phyloP scores from a whole-genome alignment of 148 eudicot genomes.

The Cornus controversa region DNA sequence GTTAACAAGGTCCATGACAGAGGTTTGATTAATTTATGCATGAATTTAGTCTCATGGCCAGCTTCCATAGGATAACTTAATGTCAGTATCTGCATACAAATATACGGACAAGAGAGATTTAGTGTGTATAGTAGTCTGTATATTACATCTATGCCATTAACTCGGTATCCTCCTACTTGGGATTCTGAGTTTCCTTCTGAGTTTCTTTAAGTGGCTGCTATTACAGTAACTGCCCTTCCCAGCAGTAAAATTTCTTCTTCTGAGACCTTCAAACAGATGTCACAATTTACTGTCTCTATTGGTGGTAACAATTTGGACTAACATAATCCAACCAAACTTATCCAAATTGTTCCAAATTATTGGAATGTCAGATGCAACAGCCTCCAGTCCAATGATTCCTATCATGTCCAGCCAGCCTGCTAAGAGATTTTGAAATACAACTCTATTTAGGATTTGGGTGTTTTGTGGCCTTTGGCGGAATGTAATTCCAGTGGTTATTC shows the following conservation, averaged over 20 bases:
- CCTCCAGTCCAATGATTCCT: too few relatives aligned
- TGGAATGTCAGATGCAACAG: background rate
- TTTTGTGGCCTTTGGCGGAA: too few relatives aligned
- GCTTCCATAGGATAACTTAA: background rate
- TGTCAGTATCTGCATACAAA: background rate
- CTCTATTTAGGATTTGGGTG: too few relatives aligned
- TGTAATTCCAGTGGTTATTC: too few relatives aligned
- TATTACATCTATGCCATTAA: background rate
- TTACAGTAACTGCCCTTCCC: background rate
- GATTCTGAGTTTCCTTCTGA: background rate
- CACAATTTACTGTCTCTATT: background rate
- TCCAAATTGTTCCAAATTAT: background rate
- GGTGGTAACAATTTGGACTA: too few relatives aligned
- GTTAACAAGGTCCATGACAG: background rate
- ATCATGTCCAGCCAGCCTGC: background rate
- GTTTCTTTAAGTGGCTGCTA: background rate
- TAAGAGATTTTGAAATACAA: background rate
- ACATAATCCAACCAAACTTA: too few relatives aligned
- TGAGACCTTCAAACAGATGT: background rate
- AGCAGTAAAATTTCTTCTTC: constrained; percentile 2
- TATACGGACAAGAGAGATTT: background rate
- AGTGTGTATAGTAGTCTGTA: background rate
- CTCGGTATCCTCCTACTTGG: background rate
- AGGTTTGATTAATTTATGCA: background rate
- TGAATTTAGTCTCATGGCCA: constrained; percentile 6